phyloP scores from a whole-genome alignment of 495 filamentous ascomycete genomes.

The Penicillium desertorum region DNA sequence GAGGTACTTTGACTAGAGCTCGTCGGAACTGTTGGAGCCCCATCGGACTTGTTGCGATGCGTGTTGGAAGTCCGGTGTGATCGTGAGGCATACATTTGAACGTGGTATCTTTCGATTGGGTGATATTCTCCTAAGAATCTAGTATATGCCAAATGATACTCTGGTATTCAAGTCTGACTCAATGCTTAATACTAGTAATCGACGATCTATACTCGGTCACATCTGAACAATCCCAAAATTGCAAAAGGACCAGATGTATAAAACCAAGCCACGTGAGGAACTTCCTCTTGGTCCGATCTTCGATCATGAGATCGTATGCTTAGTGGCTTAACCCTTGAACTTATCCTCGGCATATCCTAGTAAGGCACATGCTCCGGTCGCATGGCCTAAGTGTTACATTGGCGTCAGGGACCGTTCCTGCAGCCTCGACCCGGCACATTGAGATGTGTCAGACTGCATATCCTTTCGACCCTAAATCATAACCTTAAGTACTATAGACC shows the following conservation, averaged over 20 bases:
- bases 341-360: not conserved
- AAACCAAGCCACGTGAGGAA: not conserved
- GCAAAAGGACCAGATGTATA: not conserved
- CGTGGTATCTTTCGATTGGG: not conserved
- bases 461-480: not conserved
- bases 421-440: conserved; percentile 7
- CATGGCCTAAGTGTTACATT: conserved; percentile 30
- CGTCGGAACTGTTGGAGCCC: not conserved
- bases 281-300: too few species aligned
- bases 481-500: not conserved
- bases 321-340: not conserved
- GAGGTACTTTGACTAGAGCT: not conserved
- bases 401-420: conserved; percentile 21
- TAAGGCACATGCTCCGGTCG: conserved; percentile 26
- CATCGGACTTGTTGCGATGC: not conserved
- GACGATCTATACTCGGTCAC: not conserved
- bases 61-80: not conserved
- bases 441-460: conserved; percentile 2
- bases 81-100: not conserved
- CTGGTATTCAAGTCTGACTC: not conserved
- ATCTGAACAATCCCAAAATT: not conserved
- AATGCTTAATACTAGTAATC: not conserved
- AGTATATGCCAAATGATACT: not conserved
- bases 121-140: not conserved
- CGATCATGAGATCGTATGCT: not conserved